Evolutionary conservation across 2,329 filamentous ascomycete species (phyloP), one percentile per base, ranked within the genome.

Genomic region (Cryphonectria naterciae): DNA sequence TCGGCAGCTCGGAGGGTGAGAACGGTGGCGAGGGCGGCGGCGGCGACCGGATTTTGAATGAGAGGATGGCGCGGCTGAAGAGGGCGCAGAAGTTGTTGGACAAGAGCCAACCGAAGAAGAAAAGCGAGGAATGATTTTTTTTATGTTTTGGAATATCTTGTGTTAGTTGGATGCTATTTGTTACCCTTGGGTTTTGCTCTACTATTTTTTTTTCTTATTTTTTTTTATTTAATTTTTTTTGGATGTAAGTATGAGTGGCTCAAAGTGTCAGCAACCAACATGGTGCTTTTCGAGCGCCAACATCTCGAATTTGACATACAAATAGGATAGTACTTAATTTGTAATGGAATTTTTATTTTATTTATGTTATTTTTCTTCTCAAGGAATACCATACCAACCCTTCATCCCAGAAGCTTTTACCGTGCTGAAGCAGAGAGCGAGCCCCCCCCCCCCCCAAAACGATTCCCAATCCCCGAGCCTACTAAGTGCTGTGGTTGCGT

Each of bases 21-120:
- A n/a, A 22, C 13, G 25, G 25, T 10, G 49, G 35, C 28, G 68
- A 56, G 56, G 32, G 35, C 37, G 49, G 32, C 32, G 32, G 32
- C 32, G 32, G 35, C 28, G 68, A 56, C 60, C 70, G 75, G 63
- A 70, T 65, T 7, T 60, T 78, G 60, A 74, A 76, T 39, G 74
- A 73, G 41, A 71, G 72, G 17, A 73, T 74, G 67, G 75, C 74
- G 28, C 71, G 77, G 58, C 61, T 78, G 17, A 72, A 68, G 22
- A 73, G 77, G 67, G 77, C 76, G 3, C 73, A 74, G 35, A 75
- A 68, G 69, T 64, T 78, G 1, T 63, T 78, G 61, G 67, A 70
- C 2, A 73, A 65, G 61, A 72, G 56, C 43, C 68, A 70, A 37
- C 39, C 37, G 25, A 67, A 63, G 39, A 17, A 58, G 4, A 32